Conservation (phyloP, 495 filamentous ascomycete genomes). For the Oleoguttula mirabilis region DNA sequence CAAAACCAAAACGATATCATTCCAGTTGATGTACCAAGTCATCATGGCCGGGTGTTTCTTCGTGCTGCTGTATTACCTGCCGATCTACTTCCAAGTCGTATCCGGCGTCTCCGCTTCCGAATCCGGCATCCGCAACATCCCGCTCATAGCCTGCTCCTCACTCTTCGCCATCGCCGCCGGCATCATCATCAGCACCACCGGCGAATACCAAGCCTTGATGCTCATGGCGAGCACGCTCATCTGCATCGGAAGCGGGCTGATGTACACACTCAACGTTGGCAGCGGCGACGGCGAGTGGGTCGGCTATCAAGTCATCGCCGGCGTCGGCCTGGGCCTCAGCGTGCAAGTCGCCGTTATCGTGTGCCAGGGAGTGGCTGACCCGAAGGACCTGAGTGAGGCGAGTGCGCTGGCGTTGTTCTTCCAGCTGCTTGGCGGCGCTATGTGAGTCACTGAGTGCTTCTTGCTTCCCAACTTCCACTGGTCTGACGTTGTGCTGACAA, state of each 20-base stretch:
- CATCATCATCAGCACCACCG: slow-evolving; percentile 21
- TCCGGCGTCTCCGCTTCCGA: slow-evolving; percentile 25
- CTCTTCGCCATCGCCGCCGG: slow-evolving; percentile 23
- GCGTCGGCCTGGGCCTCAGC: slow-evolving; percentile 22
- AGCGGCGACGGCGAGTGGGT: slow-evolving; percentile 22
- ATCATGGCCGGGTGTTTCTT: no score
- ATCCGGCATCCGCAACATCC: slow-evolving; percentile 27
- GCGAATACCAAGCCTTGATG: slow-evolving; percentile 27
- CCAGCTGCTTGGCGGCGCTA: slow-evolving; percentile 30
- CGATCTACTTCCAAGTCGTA: slow-evolving; percentile 32
- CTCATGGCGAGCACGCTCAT: slow-evolving; percentile 20
- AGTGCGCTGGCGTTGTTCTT: slow-evolving; percentile 30
- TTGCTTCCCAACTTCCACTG: no score
- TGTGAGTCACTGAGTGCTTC: no score
- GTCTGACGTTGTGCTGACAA: no score
- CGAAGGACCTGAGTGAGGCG: slow-evolving; percentile 29
- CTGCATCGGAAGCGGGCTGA: slow-evolving; percentile 23
- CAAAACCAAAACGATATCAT: no score
- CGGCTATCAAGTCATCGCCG: slow-evolving; percentile 29
- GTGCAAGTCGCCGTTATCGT: slow-evolving; percentile 30
- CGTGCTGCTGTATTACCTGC: slow-evolving; percentile 32
- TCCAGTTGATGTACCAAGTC: no score
- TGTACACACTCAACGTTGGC: slow-evolving; percentile 24
- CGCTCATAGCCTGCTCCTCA: slow-evolving; percentile 25
- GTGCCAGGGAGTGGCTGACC: slow-evolving; percentile 23